Evolutionary conservation across 371 early-diverging fungal genomes (phyloP).

Genomic region (Dichotomocladium elegans): DNA sequence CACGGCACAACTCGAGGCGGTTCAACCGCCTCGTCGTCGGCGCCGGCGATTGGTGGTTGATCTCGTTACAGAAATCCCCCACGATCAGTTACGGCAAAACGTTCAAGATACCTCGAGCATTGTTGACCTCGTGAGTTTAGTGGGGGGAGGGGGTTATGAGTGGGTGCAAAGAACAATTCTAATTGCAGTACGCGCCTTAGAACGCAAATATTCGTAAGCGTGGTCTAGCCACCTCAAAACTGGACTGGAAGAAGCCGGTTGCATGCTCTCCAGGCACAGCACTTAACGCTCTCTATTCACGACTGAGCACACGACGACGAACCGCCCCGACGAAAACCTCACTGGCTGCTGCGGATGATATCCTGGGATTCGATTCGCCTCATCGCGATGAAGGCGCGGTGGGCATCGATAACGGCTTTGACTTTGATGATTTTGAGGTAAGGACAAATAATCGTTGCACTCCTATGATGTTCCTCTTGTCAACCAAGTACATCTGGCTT

Average conservation of each 20-base stretch:
- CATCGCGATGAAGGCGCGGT: slow-evolving; percentile 5
- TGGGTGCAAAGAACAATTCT: not conserved
- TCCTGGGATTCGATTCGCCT: not conserved
- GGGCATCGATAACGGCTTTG: too few relatives aligned
- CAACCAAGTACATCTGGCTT: too few relatives aligned
- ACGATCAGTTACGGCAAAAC: slow-evolving; percentile 45
- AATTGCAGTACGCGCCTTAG: slow-evolving; percentile 1
- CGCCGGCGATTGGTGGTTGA: slow-evolving; percentile 67
- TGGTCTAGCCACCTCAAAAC: not conserved
- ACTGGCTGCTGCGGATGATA: not conserved
- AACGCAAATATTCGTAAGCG: slow-evolving; percentile 1
- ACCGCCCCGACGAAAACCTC: not conserved
- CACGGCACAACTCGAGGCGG: slow-evolving; percentile 8
- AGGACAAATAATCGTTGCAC: not conserved
- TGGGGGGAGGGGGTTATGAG: not conserved
- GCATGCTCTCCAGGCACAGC: not conserved
- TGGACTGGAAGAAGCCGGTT: slow-evolving; percentile 1
- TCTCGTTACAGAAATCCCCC: slow-evolving; percentile 64
- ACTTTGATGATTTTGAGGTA: slow-evolving; percentile 21
- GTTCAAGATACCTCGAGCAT: slow-evolving; percentile 48
- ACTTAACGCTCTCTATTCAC: not conserved
- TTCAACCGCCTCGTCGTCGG: slow-evolving; percentile 18
- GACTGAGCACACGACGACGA: not conserved
- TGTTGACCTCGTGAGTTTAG: slow-evolving; percentile 10
- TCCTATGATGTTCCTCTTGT: too few relatives aligned